Evolutionary conservation across 192 early-diverging fungal genomes (phyloP), one percentile per base, ranked within the genome.

Genomic region (Linderina pennispora): DNA sequence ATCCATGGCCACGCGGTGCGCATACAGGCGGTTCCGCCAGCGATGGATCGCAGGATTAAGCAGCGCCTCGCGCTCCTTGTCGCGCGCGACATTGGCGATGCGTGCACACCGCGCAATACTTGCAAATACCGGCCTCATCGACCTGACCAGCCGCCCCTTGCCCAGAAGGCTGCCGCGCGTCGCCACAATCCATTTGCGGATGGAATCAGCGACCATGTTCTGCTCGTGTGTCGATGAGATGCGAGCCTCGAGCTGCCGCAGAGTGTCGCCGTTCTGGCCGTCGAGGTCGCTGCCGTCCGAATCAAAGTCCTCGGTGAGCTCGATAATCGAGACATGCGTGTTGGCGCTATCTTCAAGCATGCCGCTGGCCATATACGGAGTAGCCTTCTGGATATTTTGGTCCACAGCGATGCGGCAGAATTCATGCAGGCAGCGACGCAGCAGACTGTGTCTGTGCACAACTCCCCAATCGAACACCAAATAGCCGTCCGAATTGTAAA

Each of bases 391-490:
- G 10, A n/a, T 10, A 5, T 19, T 20, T 2, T 10, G 19, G 6
- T 3, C 17, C 3, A 19, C 38, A 20, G 20, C 15, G 8, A n/a
- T 20, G 19, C 16, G 2, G 21, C 17, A 1, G 52, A 51, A 62
- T 3, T 19, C 9, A 16, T 22, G 19, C 24, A 55, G 21, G 3
- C 24, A 11, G 11, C 31, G 11, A 23, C 24, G 9, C 13, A 65
- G 28, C 18, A 65, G 24, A 9, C 45, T 32, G 8, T 23, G 34
- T 23, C 35, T 8, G 42, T 58, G 36, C 4, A 54, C 14, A 1
- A 58, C 13, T 18, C 37, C 55, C 62, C 62, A 65, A 18, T 45
- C 45, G 40, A 65, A 65, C 4, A 4, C 40, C 23, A 31, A 13
- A 18, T 41, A 6, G 16, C 23, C 20, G 4, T 41, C 23, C 20